Conservation (phyloP, 2,329 filamentous ascomycete genomes). For the Myriosclerotinia curreyana region DNA sequence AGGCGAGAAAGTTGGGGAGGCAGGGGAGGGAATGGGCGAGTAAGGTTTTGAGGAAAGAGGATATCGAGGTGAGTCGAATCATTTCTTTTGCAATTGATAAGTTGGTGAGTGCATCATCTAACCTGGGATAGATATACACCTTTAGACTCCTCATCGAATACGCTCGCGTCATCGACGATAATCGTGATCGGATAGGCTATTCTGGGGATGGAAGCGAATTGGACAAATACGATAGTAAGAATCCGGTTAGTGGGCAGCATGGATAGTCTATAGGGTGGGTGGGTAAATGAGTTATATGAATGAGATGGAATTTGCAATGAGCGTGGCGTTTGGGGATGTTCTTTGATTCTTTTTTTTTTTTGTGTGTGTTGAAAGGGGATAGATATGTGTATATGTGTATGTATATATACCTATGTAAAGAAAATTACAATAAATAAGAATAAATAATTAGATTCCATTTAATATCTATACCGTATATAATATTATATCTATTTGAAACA, state of each 20-base stretch:
- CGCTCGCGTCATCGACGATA: constrained; percentile 43
- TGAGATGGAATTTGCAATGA: neutral
- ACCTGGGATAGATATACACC: constrained; percentile 50
- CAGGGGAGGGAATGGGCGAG: constrained; percentile 69
- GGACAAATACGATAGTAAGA: constrained; percentile 35
- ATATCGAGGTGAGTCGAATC: constrained; percentile 61
- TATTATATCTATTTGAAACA: no score
- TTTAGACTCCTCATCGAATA: constrained; percentile 68
- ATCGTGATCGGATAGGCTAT: constrained; percentile 40
- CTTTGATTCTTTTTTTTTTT: neutral
- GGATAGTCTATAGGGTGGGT: neutral
- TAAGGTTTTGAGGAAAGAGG: constrained; percentile 66
- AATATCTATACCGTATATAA: no score
- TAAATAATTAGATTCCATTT: no score
- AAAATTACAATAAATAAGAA: no score
- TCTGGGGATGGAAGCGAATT: constrained; percentile 38
- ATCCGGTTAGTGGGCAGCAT: constrained; percentile 28
- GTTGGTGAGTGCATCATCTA: neutral
- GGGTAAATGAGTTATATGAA: neutral
- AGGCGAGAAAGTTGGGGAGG: constrained; percentile 62
- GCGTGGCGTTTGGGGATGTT: constrained; percentile 2
- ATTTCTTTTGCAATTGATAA: neutral
- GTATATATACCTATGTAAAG: no score
- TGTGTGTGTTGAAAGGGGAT: no score
- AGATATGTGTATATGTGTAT: no score